These are phyloP conservation scores for Euphrasia arctica DNA, from an alignment of 305 asterid species.

Conservation along the genomic window DNA sequence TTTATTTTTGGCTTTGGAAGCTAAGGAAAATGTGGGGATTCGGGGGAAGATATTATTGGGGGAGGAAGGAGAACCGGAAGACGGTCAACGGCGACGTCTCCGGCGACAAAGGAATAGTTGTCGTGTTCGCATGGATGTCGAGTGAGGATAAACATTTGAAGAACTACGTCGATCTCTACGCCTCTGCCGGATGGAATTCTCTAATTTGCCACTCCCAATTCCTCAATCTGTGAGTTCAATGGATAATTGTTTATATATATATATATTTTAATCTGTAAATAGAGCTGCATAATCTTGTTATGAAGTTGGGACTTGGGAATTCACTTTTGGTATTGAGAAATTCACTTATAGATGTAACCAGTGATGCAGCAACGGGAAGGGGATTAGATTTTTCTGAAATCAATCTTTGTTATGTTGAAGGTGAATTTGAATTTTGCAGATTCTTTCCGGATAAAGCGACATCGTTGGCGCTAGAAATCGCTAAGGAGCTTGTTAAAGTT, in stretches of 20 bases:
- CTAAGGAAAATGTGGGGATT: conserved; percentile 74
- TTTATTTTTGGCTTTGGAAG: too few relatives aligned
- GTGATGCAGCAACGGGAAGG: too few relatives aligned
- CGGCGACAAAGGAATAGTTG: conserved; percentile 64
- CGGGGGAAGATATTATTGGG: conserved; percentile 85
- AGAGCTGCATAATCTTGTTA: neutral
- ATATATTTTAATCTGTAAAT: neutral
- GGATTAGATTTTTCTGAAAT: neutral
- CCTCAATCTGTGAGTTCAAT: conserved; percentile 64
- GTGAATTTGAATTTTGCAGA: conserved; percentile 36
- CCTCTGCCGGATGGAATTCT: conserved; percentile 88
- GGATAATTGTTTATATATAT: too few relatives aligned
- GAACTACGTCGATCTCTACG: conserved; percentile 67
- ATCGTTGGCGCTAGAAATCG: conserved; percentile 62
- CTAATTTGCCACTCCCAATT: conserved; percentile 85
- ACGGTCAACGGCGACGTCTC: conserved; percentile 26
- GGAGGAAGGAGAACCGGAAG: conserved; percentile 59
- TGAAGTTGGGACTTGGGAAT: neutral
- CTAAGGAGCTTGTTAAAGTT: conserved; percentile 67
- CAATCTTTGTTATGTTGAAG: neutral
- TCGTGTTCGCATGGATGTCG: conserved; percentile 89
- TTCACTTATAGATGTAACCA: too few relatives aligned
- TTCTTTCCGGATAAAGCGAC: conserved; percentile 89
- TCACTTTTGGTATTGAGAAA: neutral
- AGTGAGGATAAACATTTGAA: conserved; percentile 75